Base-by-base conservation (phyloP, 371 early-diverging fungal genomes). In the Lichtheimia corymbifera region DNA sequence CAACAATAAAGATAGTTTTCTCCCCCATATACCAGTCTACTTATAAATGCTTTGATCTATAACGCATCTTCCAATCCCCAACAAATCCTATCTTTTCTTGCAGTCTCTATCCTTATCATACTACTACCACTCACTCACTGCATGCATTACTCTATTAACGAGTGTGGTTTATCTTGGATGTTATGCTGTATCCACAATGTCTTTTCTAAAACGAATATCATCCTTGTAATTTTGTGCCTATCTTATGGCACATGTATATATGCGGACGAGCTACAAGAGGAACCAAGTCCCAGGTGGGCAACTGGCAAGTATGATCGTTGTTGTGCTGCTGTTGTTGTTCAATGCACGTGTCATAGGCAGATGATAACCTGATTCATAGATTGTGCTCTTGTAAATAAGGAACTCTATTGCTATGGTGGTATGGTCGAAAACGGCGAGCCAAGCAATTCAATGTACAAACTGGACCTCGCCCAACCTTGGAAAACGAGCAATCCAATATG, bases 391-490 rank as follows among this genome's bases (percentile, higher is more conserved):
- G 41, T 65, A 13, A 50, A 53, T 12, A 61, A 64, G 0, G 20
- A 55, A 17, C 56, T 74, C 13, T 45, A 63, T 50, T 74, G 74
- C 35, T 74, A 63, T 55, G 71, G 74, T n/a, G 74, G 74, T 2
- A 30, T 45, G 15, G 27, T 40, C 0, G 54, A 44, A 11, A 55
- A 66, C 22, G 54, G 55, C 30, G 58, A 61, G 25, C 22, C 55
- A 22, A 55, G 62, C 17, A 9, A 43, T 25, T n/a, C 62, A 2
- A 59, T 74, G 65, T 63, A 67, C 20, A 49, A 56, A 3, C 64
- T 74, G 4, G 40, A 61, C 24, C 50, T 74, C 1, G 51, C 25
- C 7, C 44, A 57, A 11, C 40, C 68, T n/a, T 74, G 74, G 74
- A 68, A 59, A 13, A 65, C 64, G 15, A 62, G 55, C 13, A 64